Evolutionary conservation across 2,329 filamentous ascomycete species (phyloP), one percentile per base, ranked within the genome.

Genomic region (Rhynchosporium graminicola): DNA sequence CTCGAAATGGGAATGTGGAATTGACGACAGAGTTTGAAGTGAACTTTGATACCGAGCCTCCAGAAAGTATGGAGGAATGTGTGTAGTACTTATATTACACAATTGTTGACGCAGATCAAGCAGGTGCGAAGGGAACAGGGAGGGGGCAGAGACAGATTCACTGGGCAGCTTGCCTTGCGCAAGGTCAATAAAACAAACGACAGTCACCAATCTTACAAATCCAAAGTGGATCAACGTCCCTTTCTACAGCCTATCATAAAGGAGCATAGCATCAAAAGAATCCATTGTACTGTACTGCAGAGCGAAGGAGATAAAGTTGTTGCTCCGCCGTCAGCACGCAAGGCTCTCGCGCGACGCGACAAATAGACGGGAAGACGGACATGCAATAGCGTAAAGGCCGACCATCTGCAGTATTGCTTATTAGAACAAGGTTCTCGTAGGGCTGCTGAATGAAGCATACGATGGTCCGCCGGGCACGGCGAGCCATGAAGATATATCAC

Each of bases 241-340:
- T 57, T n/a, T 9, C 38, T 29, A 7, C 12, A 28, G 33, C 54
- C 54, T 46, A 40, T 57, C 3, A 46, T 28, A 57, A 43, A 57
- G 54, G 13, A 10, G 28, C 6, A 45, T 33, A 29, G 38, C 15
- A 5, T 33, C 26, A 31, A 45, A 28, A n/a, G 43, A 28, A 33
- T 8, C 52, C 33, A 40, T 45, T 29, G 33, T 43, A 26, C 28
- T 29, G 33, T 43, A 26, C 28, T 6, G 40, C 26, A 8, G 10
- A 36, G 29, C 33, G 20, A 52, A 60, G 57, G 47, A 60, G 45
- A 60, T 60, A 43, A 15, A 60, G 50, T 31, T 52, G 47, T 54
- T 60, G 36, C 47, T 57, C 52, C 54, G 54, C 54, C 54, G 54
- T 57, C 54, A 57, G 54, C 54, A 57, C 40, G 20, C 52, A 43